phyloP scores from a whole-genome alignment of 345 rosid genomes.

The Nephelium lappaceum region DNA sequence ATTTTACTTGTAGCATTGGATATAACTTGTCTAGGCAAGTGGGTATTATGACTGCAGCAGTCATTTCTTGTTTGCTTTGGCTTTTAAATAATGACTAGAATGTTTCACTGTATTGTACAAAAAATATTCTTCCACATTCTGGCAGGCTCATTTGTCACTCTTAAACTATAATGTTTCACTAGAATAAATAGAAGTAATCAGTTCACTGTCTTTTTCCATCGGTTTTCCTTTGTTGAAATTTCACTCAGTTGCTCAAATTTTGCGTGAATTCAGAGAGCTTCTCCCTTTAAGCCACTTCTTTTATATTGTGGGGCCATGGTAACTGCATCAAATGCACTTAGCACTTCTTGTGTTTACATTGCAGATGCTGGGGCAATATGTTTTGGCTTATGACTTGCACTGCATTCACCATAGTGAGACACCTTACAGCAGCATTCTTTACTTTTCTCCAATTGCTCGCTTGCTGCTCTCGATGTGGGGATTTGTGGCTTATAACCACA shows the following conservation, averaged over 20 bases:
- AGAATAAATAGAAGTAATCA: not conserved
- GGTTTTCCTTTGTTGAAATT: not conserved
- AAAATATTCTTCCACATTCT: not conserved
- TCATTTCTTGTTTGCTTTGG: constrained; percentile 8
- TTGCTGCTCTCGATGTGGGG: constrained; percentile 12
- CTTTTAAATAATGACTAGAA: constrained; percentile 10
- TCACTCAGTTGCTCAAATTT: not conserved
- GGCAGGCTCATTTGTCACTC: not conserved
- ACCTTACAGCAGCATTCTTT: not conserved
- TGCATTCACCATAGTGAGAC: not conserved
- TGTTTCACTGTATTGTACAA: constrained; percentile 11
- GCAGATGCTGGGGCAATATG: not conserved
- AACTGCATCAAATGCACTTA: not conserved
- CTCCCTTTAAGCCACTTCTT: not conserved
- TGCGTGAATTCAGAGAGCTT: not conserved
- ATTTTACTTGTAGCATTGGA: constrained; percentile 20
- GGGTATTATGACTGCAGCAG: constrained; percentile 7
- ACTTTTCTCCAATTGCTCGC: constrained; percentile 1
- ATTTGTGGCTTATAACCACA: not conserved
- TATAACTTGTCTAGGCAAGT: constrained; percentile 3
- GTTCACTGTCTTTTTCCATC: not conserved
- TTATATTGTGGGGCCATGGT: not conserved
- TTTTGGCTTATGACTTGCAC: not conserved
- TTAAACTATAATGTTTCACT: not conserved
- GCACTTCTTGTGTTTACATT: not conserved